Evolutionary conservation across 1,139 yeast species (phyloP).

Genomic region (Magnusiomyces paraingens): DNA sequence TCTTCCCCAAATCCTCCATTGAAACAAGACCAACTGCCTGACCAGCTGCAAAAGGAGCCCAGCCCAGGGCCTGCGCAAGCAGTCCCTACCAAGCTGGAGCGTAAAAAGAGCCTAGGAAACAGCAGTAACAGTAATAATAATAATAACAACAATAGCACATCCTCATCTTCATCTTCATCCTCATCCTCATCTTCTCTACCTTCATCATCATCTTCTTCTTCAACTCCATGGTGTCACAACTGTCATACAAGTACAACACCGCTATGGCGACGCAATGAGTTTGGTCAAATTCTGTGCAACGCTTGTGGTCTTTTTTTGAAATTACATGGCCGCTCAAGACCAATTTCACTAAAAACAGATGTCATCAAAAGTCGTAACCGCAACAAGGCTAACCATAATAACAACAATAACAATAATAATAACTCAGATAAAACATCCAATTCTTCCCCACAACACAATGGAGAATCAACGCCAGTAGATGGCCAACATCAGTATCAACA

Average conservation of each 20-base stretch:
- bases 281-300: constrained; percentile 88
- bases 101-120: no score
- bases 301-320: constrained; percentile 92
- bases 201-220: background rate
- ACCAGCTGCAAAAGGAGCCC: no score
- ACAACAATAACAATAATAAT: constrained; percentile 21
- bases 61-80: no score
- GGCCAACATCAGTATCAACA: constrained; percentile 1
- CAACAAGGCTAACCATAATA: constrained; percentile 44
- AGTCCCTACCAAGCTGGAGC: no score
- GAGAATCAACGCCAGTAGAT: background rate
- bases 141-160: no score
- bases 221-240: constrained; percentile 61
- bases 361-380: constrained; percentile 87
- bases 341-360: constrained; percentile 84
- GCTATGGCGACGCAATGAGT: constrained; percentile 89
- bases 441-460: background rate
- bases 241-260: constrained; percentile 93
- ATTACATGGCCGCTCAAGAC: constrained; percentile 87
- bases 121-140: no score
- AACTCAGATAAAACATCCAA: constrained; percentile 1
- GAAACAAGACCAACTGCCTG: no score
- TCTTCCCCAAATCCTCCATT: no score
- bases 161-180: no score
- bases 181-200: no score